Evolutionary conservation across 768 basidiomycete genomes (phyloP).

Genomic region (Suillus subalutaceus): DNA sequence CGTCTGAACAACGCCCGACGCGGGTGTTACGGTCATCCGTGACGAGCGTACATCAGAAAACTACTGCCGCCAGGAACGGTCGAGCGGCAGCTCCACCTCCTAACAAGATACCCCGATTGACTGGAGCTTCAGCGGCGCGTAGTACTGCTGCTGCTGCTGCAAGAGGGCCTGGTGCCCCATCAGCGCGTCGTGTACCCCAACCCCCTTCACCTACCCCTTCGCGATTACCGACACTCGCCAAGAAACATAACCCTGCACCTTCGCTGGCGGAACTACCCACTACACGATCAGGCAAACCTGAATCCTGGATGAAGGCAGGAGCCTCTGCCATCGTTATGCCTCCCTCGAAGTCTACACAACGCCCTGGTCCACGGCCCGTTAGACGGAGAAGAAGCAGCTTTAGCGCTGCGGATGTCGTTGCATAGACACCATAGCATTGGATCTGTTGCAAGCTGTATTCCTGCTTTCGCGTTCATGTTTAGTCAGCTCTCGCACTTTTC

Average conservation of each 20-base stretch:
- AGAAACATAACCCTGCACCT: slow-evolving; percentile 45
- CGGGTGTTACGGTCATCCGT: slow-evolving; percentile 75
- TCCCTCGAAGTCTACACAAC: slow-evolving; percentile 63
- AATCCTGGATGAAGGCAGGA: slow-evolving; percentile 81
- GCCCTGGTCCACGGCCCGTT: slow-evolving; percentile 74
- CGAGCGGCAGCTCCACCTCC: slow-evolving; percentile 50
- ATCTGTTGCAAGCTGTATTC: slow-evolving; percentile 11
- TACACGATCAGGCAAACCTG: slow-evolving; percentile 42
- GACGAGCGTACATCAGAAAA: slow-evolving; percentile 56
- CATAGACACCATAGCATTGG: slow-evolving; percentile 41
- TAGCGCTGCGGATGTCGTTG: slow-evolving; percentile 83
- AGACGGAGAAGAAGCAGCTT: slow-evolving; percentile 85
- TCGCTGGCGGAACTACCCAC: slow-evolving; percentile 55
- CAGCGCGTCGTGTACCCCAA: slow-evolving; percentile 40
- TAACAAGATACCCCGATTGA: slow-evolving; percentile 72
- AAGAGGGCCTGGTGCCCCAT: slow-evolving; percentile 32
- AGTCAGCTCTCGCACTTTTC: slow-evolving; percentile 10
- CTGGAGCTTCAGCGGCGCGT: slow-evolving; percentile 52
- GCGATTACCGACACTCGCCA: slow-evolving; percentile 73
- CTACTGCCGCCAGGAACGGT: slow-evolving; percentile 41
- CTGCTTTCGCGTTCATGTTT: slow-evolving; percentile 18
- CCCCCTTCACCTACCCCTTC: slow-evolving; percentile 71
- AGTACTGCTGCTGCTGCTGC: slow-evolving; percentile 48
- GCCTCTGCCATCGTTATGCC: slow-evolving; percentile 70
- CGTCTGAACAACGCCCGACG: slow-evolving; percentile 73